Conservation (phyloP, 2,329 filamentous ascomycete species). For the Colletotrichum tropicale region DNA sequence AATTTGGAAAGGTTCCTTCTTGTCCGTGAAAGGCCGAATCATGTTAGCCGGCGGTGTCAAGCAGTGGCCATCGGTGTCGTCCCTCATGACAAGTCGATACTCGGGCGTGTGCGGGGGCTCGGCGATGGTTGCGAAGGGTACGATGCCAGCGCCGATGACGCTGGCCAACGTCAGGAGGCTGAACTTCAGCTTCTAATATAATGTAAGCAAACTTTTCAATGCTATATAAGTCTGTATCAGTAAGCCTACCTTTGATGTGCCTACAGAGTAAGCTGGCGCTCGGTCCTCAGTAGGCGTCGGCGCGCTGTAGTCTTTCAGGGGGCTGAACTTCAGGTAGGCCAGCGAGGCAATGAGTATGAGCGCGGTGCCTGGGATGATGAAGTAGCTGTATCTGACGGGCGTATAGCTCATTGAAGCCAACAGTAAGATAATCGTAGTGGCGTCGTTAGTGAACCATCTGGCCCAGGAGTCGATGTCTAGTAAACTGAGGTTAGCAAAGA, state of each 20-base stretch:
- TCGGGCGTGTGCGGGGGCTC: constrained; percentile 14
- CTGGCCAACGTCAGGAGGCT: not conserved
- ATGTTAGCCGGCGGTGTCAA: not conserved
- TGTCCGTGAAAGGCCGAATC: constrained; percentile 4
- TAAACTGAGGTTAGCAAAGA: not conserved
- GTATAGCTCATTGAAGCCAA: constrained; percentile 29
- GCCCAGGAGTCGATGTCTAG: constrained; percentile 33
- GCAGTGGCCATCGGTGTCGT: constrained; percentile 5
- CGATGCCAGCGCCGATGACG: constrained; percentile 16
- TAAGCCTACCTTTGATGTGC: not conserved
- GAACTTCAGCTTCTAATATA: not conserved
- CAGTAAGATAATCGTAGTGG: constrained; percentile 30
- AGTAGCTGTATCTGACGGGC: constrained; percentile 23
- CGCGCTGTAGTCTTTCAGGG: constrained; percentile 15
- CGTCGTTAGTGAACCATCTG: constrained; percentile 33
- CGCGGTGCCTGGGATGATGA: constrained; percentile 29
- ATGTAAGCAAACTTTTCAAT: not conserved
- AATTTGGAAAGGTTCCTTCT: not conserved
- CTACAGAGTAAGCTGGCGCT: not conserved
- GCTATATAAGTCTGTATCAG: fast-evolving
- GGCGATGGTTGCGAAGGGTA: constrained; percentile 18
- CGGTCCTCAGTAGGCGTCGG: not conserved
- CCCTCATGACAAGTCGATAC: constrained; percentile 12
- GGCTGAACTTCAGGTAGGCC: constrained; percentile 29
- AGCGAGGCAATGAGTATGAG: constrained; percentile 31